A percentile compares a stretch with the other conserved stretches of the same genome.
Conservation (phyloP, 2,329 filamentous ascomycete species). For the Microcyclospora tardicrescens region DNA sequence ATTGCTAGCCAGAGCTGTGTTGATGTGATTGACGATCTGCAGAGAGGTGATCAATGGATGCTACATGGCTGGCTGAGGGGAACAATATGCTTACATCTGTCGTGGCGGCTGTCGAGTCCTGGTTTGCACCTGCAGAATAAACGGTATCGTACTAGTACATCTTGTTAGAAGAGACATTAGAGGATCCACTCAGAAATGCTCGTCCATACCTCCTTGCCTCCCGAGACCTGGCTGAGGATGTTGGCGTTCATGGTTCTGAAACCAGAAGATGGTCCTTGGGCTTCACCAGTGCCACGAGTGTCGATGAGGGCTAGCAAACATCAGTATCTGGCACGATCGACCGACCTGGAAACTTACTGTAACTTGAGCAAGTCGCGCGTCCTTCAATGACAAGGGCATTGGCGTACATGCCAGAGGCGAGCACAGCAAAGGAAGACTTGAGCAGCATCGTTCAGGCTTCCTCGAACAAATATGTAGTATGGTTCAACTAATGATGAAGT, state of each 20-base stretch:
- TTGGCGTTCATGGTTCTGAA: constrained; percentile 25
- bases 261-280: constrained; percentile 14
- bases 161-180: not conserved
- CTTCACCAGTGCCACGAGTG: constrained; percentile 16
- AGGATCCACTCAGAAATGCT: not conserved
- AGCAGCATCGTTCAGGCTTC: no score
- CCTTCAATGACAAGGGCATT: not conserved
- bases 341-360: not conserved
- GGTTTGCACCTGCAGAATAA: constrained; percentile 19
- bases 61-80: not conserved
- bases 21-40: constrained; percentile 23
- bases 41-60: constrained; percentile 3
- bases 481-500: no score
- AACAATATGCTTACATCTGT: constrained; percentile 9
- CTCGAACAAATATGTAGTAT: no score
- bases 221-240: constrained; percentile 15
- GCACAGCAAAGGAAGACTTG: no score
- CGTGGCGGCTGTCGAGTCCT: constrained; percentile 19
- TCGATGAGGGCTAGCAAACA: constrained; percentile 11
- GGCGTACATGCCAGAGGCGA: no score
- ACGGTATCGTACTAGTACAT: constrained; percentile 21
- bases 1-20: constrained; percentile 11
- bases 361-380: not conserved
- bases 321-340: not conserved
- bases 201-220: constrained; percentile 17